Evolutionary conservation across 345 rosid genomes (phyloP).

Genomic region (Hypericum androsaemum): DNA sequence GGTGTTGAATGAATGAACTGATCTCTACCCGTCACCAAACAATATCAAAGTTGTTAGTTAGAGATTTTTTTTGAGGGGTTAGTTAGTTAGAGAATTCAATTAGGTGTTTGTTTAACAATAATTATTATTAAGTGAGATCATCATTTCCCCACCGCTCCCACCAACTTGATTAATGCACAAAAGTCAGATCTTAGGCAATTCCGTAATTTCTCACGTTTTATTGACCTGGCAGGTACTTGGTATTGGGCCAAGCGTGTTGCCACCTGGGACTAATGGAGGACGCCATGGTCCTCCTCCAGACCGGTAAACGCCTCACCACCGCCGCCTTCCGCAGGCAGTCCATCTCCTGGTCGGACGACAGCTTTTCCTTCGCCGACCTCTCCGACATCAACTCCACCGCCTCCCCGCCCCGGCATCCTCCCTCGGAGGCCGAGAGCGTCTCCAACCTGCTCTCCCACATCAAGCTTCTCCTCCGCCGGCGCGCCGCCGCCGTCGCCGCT

Average conservation of each 20-base stretch:
- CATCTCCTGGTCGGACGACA: slow-evolving; percentile 80
- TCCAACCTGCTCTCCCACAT: slow-evolving; percentile 67
- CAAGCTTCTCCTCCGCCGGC: slow-evolving; percentile 79
- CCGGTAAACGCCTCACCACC: slow-evolving; percentile 80
- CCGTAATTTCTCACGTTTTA: background rate
- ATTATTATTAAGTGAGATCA: no score
- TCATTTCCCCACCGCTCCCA: no score
- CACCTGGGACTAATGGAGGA: slow-evolving; percentile 95
- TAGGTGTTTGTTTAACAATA: no score
- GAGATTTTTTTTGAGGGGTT: no score
- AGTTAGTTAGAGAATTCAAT: no score
- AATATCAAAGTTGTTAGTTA: no score
- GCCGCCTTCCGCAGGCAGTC: slow-evolving; percentile 92
- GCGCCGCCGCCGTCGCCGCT: slow-evolving; percentile 86
- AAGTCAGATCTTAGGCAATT: no score
- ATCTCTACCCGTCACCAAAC: no score
- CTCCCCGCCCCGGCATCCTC: slow-evolving; percentile 46
- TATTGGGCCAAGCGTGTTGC: slow-evolving; percentile 87
- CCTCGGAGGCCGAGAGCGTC: slow-evolving; percentile 41
- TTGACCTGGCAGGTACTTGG: slow-evolving; percentile 42
- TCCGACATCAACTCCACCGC: slow-evolving; percentile 14
- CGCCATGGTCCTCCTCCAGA: slow-evolving; percentile 87
- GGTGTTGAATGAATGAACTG: no score
- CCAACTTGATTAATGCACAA: no score
- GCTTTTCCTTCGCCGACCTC: slow-evolving; percentile 37